A percentile compares a stretch with the other conserved stretches of the same genome.
Conservation (phyloP, 441 rosid species). For the Adansonia rubrostipa region DNA sequence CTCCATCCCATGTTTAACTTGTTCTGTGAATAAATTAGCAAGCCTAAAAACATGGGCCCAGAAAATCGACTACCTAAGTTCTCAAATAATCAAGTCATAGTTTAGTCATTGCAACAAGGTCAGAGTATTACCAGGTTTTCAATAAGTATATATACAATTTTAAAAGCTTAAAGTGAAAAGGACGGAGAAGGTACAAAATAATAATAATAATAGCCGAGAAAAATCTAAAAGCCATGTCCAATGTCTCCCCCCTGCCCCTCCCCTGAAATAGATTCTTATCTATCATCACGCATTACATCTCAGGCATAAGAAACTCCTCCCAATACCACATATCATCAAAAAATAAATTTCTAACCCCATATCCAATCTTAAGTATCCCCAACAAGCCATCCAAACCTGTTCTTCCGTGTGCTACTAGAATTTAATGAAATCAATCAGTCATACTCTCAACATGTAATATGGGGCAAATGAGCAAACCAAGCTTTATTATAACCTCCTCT, state of each 20-base stretch:
- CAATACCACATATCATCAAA: background rate
- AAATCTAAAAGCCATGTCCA: background rate
- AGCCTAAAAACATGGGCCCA: background rate
- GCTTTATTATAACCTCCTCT: background rate
- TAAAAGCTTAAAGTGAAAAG: background rate
- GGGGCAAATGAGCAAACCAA: background rate
- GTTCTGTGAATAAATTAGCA: background rate
- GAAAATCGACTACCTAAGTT: background rate
- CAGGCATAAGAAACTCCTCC: background rate
- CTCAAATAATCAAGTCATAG: background rate
- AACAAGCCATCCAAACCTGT: background rate
- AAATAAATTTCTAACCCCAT: background rate
- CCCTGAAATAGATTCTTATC: background rate
- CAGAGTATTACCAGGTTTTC: background rate
- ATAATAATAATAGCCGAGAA: background rate
- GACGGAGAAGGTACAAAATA: background rate
- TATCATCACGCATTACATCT: background rate
- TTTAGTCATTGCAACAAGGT: background rate
- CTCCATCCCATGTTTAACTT: background rate
- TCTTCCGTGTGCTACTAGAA: background rate
- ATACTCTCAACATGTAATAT: background rate
- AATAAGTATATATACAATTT: background rate
- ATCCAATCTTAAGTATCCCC: background rate
- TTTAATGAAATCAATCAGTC: constrained; percentile 13
- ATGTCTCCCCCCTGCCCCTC: too few relatives aligned